Conservation (phyloP, 106 monocot species). For the Posidonia australis region DNA sequence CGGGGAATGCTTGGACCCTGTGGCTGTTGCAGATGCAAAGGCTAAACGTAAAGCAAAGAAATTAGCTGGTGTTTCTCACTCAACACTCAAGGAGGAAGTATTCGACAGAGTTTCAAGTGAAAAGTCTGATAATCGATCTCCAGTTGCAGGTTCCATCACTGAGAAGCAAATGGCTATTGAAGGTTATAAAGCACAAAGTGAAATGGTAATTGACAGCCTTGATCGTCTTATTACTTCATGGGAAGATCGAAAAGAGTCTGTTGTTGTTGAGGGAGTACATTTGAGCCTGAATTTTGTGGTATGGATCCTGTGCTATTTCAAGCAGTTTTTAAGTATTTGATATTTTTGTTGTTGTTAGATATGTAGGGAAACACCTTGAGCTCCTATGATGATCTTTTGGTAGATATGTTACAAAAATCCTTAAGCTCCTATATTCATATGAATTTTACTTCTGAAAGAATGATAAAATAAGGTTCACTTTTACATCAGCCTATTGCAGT, state of each 20-base stretch:
- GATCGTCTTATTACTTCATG: conserved; percentile 91
- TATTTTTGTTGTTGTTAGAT: background rate
- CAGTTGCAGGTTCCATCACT: conserved; percentile 12
- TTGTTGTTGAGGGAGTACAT: conserved; percentile 89
- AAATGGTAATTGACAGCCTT: conserved; percentile 97
- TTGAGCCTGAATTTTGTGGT: conserved; percentile 99
- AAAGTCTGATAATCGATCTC: background rate
- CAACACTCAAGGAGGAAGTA: conserved; percentile 10
- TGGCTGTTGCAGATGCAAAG: conserved; percentile 73
- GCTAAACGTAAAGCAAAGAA: conserved; percentile 68
- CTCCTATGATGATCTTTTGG: too few species aligned
- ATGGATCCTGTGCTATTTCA: conserved; percentile 9
- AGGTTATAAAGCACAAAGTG: conserved; percentile 94
- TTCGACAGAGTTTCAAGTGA: background rate
- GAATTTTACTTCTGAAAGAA: too few species aligned
- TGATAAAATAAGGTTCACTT: too few species aligned
- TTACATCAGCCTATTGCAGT: too few species aligned
- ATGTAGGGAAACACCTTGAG: background rate
- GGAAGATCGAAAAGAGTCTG: conserved; percentile 89
- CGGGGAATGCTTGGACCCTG: conserved; percentile 76
- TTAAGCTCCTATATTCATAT: too few species aligned
- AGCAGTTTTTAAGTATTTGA: background rate
- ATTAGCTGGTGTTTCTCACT: conserved; percentile 20
- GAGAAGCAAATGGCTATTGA: conserved; percentile 31
- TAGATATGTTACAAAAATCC: too few species aligned